phyloP scores from a whole-genome alignment of 2,329 filamentous ascomycete genomes.

The Pseudofabraea citricarpa region DNA sequence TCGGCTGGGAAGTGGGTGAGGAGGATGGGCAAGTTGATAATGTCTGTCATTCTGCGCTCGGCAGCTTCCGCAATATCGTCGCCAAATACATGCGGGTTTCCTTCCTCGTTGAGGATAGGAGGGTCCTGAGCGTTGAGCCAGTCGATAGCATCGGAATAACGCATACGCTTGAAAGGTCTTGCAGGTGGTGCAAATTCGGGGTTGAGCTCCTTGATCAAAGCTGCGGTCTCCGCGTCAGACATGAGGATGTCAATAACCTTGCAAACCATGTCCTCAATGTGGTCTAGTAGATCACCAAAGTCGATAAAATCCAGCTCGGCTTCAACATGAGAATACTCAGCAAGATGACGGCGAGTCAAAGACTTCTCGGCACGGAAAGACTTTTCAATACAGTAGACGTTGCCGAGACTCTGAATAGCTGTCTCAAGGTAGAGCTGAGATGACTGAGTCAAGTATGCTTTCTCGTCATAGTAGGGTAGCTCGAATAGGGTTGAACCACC shows the following conservation, averaged over 20 bases:
- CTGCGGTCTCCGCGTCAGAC: conserved; percentile 66
- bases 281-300: conserved; percentile 81
- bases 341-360: conserved; percentile 86
- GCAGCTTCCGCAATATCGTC: conserved; percentile 98
- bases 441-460: conserved; percentile 91
- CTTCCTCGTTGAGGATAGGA: conserved; percentile 85
- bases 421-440: conserved; percentile 98
- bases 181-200: conserved; percentile 78
- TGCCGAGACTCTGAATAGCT: conserved; percentile 80
- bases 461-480: conserved; percentile 64
- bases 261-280: conserved; percentile 71
- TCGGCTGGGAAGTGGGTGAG: conserved; percentile 94
- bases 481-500: conserved; percentile 58
- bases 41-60: conserved; percentile 94
- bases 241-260: conserved; percentile 67
- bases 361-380: conserved; percentile 98
- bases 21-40: conserved; percentile 92
- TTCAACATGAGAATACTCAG: conserved; percentile 96
- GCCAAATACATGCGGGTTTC: conserved; percentile 82
- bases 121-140: conserved; percentile 84
- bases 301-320: conserved; percentile 94
- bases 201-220: conserved; percentile 81
- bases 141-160: conserved; percentile 87
- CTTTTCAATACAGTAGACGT: conserved; percentile 97
- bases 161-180: conserved; percentile 91